Base-by-base conservation (phyloP, 768 basidiomycete species). In the Austroboletus eburneus region DNA sequence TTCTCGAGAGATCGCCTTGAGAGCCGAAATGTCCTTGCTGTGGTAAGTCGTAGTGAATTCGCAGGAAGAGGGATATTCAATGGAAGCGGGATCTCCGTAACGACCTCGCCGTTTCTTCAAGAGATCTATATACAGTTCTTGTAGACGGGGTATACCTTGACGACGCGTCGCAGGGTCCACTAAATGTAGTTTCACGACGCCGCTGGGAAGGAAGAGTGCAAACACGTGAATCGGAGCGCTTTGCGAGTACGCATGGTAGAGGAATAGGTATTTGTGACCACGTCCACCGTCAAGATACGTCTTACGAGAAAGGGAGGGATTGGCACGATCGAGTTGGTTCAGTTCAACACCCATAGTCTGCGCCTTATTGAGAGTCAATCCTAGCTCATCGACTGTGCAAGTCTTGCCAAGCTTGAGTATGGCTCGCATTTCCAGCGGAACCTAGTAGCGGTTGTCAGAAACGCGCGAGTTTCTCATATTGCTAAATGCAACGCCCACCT, bases 151-250 rank as follows among this genome's bases (percentile, higher is more conserved):
- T 24, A 97, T 81, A 5, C 83, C 78, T 57, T 95, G 92, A 36
- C 92, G 81, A 32, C 83, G 81, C n/a, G 82, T 80, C 14, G 91
- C 91, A 32, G 85, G 84, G 64, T 98, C 96, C 46, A 98, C 93
- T 42, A 96, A 70, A 62, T 92, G 93, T 3, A 98, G 72, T 57
- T 83, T 87, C 30, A 84, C 83, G 9, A 68, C 52, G 0, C 84
- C 85, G 23, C 64, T 70, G 0, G 91, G 91, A 29, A 84, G 73
- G 71, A 98, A 95, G 25, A 96, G 72, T 1, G 86, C 87, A 57
- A 95, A 93, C 16, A 96, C 79, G 56, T 97, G 92, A 18, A 95
- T 76, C 7, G 81, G 76, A 0, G 80, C 79, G 39, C 74, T 85
- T 43, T 79, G 77, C 10, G 91, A 80, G 47, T 75, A 80, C 17